phyloP scores from a whole-genome alignment of 169 alveolate genomes.

The Eimeria tenella region DNA sequence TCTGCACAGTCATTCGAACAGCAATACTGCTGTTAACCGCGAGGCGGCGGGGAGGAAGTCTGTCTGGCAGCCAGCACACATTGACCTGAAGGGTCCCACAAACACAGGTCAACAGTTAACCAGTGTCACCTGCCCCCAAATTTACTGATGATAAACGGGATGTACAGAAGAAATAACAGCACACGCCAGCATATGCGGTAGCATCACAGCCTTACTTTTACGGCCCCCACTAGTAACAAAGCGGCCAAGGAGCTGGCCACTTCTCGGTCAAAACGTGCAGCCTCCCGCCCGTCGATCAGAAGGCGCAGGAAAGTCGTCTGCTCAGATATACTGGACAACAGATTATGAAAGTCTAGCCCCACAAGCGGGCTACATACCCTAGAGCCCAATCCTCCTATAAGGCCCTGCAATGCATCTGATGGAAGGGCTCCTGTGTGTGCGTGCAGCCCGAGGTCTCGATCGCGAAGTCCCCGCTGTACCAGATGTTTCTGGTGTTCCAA shows the following conservation, averaged over 20 bases:
- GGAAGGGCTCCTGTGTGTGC: neutral
- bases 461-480: conserved; percentile 40
- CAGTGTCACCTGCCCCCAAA: neutral
- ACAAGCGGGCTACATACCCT: conserved; percentile 39
- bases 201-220: conserved; percentile 19
- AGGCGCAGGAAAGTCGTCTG: conserved; percentile 72
- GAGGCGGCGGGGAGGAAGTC: conserved; percentile 67
- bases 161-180: neutral
- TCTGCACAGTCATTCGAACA: conserved; percentile 36
- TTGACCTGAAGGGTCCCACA: conserved; percentile 25
- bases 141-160: no score
- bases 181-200: neutral
- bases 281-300: conserved; percentile 66
- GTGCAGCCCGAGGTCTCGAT: neutral
- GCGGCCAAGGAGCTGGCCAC: conserved; percentile 65
- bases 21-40: conserved; percentile 59
- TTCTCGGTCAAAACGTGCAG: conserved; percentile 60
- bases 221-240: conserved; percentile 42
- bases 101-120: neutral
- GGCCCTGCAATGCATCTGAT: neutral
- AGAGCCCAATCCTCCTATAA: neutral
- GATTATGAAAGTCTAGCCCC: conserved; percentile 45
- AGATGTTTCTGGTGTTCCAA: conserved; percentile 48
- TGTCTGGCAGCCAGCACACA: conserved; percentile 61
- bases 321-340: conserved; percentile 60